Percentiles rank a stretch among this genome's conserved stretches.
Evolutionary conservation across 2,329 filamentous ascomycete species (phyloP).

Genomic region (Clonostachys chloroleuca): DNA sequence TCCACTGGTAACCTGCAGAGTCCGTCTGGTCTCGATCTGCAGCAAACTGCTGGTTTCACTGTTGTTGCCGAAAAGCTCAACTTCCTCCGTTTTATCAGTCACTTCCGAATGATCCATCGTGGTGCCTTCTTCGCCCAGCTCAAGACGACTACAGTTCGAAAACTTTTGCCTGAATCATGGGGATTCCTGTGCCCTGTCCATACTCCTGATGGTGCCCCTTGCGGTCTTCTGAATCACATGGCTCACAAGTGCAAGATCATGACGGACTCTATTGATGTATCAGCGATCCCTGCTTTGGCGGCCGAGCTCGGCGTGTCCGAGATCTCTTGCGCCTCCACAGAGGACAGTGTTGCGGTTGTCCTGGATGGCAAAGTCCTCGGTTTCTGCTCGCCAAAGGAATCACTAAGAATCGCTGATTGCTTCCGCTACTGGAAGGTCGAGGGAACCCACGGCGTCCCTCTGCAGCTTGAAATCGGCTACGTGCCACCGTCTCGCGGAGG

Average conservation of each 20-base stretch:
- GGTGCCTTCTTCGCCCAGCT: slow-evolving; percentile 98
- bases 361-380: slow-evolving; percentile 87
- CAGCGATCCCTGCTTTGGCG: slow-evolving; percentile 68
- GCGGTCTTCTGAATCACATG: slow-evolving; percentile 90
- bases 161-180: slow-evolving; percentile 94
- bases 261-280: slow-evolving; percentile 70
- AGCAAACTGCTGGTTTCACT: slow-evolving; percentile 91
- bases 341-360: slow-evolving; percentile 84
- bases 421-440: slow-evolving; percentile 95
- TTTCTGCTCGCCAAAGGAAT: slow-evolving; percentile 83
- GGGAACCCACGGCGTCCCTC: slow-evolving; percentile 73
- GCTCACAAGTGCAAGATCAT: slow-evolving; percentile 91
- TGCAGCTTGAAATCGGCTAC: slow-evolving; percentile 86
- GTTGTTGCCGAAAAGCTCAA: slow-evolving; percentile 99
- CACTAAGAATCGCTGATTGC: slow-evolving; percentile 76
- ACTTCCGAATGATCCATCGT: slow-evolving; percentile 98
- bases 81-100: slow-evolving; percentile 96
- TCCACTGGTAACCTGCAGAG: slow-evolving; percentile 93
- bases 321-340: slow-evolving; percentile 71
- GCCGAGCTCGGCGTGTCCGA: slow-evolving; percentile 75
- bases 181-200: slow-evolving; percentile 97
- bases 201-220: slow-evolving; percentile 93
- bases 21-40: slow-evolving; percentile 86
- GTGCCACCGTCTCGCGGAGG: slow-evolving; percentile 84
- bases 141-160: slow-evolving; percentile 95